Base-by-base conservation (phyloP, 2,329 filamentous ascomycete species). In the Paraconiothyrium brasiliense region DNA sequence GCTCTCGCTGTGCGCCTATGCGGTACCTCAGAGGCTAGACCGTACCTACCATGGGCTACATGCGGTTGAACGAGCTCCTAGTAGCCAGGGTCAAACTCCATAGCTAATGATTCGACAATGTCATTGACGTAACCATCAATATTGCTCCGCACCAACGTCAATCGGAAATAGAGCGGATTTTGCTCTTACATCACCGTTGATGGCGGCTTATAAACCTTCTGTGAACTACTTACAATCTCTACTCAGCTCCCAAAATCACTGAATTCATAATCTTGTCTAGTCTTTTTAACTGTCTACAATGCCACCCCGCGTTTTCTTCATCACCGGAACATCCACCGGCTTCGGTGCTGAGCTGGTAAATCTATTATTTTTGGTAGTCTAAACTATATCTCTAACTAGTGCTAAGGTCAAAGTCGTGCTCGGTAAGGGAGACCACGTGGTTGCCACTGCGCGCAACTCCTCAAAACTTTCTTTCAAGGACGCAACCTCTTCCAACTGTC, bases 261-360 rank as follows among this genome's bases (percentile, higher is more conserved):
- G 16, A 20, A 37, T 4, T 41, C 16, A 16, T 6, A 6, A 16
- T 41, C 11, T 41, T 24, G 3, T 22, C 34, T 20, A 24, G 13
- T 10, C 20, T 43, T 47, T 9, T 32, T 27, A 9, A 39, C 9
- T 9, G 57, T 13, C 16, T 50, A 67, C 41, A 41, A 82, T 81
- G 79, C 69, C 79, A 57, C 79, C 79, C 39, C 78, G 79, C 60
- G 78, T 83, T 61, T 83, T 83, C 67, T 75, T 83, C 67, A 82
- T 83, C 59, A 84, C 81, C 2, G 82, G 82, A 57, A 81, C 79
- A 20, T 80, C 76, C 3, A 82, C 81, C n/a, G 82, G 81, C 54
- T 83, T 84, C 67, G 82, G 82, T 60, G 65, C 76, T 41, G 79
- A 82, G 57, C 76, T 81, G 35, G 80, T 20, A 20, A 20, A 20